Percentiles rank a stretch among this genome's conserved stretches.
These are phyloP conservation scores for Termitomyces sp. DNA, from an alignment of 768 basidiomycete genomes.

Conservation along the genomic window DNA sequence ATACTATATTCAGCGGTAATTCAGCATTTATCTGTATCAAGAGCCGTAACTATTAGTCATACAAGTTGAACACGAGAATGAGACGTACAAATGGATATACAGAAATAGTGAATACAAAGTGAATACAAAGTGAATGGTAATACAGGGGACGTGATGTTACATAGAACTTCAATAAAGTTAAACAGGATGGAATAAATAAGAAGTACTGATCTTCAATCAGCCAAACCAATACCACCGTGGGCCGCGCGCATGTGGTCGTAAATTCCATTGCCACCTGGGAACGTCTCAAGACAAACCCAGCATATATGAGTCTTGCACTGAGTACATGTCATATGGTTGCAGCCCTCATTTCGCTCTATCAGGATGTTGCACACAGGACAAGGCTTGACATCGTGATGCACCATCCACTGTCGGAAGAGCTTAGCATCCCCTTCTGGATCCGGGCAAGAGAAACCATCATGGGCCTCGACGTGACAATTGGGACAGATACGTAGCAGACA, in stretches of 20 bases:
- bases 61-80: neutral
- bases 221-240: conserved; percentile 64
- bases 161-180: neutral
- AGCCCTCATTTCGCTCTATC: conserved; percentile 73
- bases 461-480: conserved; percentile 49
- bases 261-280: conserved; percentile 64
- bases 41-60: neutral
- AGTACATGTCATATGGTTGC: conserved; percentile 81
- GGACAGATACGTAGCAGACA: conserved; percentile 71
- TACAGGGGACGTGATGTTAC: too few relatives aligned
- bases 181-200: neutral
- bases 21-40: neutral
- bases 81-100: neutral
- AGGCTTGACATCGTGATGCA: conserved; percentile 60
- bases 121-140: too few relatives aligned
- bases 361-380: conserved; percentile 70
- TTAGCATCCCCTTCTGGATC: conserved; percentile 53
- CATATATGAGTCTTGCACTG: conserved; percentile 76
- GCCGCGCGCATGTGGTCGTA: conserved; percentile 70
- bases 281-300: conserved; percentile 76
- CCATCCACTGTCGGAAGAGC: conserved; percentile 64
- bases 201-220: neutral
- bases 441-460: conserved; percentile 66
- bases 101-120: neutral
- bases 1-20: neutral